Evolutionary conservation across 2,329 filamentous ascomycete species (phyloP), one percentile per base, ranked within the genome.

Genomic region (Erysiphe neolycopersici): DNA sequence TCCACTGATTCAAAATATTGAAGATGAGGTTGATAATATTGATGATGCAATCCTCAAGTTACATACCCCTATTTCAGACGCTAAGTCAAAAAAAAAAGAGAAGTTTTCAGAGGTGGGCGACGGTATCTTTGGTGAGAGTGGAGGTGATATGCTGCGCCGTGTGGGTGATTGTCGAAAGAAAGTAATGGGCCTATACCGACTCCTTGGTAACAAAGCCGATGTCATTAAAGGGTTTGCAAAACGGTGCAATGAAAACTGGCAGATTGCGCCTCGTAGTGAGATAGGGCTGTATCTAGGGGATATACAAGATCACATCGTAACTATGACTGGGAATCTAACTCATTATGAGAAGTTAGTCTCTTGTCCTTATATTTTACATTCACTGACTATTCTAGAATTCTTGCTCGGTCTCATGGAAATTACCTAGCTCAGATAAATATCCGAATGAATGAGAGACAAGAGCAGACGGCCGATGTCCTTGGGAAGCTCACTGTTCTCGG

Each of bases 391-490:
- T 4, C 14, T 50, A 89, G 83, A 55, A 81, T 98, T 42, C 68
- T 98, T 26, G 82, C 82, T 41, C 74, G 89, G 45, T 85, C 85
- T 12, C 89, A 98, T 56, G 81, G 75, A 56, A 98, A 95, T 58
- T 98, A 98, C 58, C 78, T 98, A n/a, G 89, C 89, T 0, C 89
- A 98, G 59, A 94, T 98, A 63, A 95, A 94, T 60, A 93, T 95
- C 53, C 76, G 84, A 54, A 95, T 95, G 87, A 94, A 94, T 60
- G 87, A 95, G 64, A 77, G 89, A 40, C 82, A 91, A 58, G 87
- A 98, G 59, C 77, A 91, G 62, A 98, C 89, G 1, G 83, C 84
- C 36, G 87, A 98, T 57, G 84, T 94, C 1, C 70, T 98, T 12
- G 85, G 85, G 49, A 93, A 89, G 60, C 69, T 98, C 47, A 95